Percentiles rank a stretch among this genome's conserved stretches.
Evolutionary conservation across 352 stramenopile genomes (phyloP).

Genomic region (Globisporangium polare): DNA sequence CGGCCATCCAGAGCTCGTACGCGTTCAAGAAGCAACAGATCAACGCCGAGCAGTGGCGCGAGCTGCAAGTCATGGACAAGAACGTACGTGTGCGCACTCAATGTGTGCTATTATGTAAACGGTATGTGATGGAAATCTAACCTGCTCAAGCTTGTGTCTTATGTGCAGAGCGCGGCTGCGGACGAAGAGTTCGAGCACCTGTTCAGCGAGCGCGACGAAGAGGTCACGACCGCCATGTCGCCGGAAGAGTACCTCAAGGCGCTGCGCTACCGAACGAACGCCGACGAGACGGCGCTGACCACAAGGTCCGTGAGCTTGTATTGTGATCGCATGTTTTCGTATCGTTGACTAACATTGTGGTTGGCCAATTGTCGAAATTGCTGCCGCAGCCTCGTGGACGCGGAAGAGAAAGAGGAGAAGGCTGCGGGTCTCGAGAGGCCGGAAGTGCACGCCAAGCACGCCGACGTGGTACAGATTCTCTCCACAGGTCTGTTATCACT

Average conservation of each 20-base stretch:
- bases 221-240: constrained; percentile 66
- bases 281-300: constrained; percentile 20
- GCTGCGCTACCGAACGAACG: constrained; percentile 57
- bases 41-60: constrained; percentile 72
- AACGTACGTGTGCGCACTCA: constrained; percentile 32
- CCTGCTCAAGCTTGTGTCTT: not conserved
- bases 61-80: constrained; percentile 69
- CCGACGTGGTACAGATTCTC: constrained; percentile 23
- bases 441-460: constrained; percentile 29
- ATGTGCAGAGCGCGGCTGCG: constrained; percentile 19
- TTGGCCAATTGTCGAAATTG: constrained; percentile 6
- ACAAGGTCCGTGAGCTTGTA: constrained; percentile 21
- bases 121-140: not conserved
- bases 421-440: constrained; percentile 9
- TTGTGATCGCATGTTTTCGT: not conserved
- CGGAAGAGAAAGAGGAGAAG: constrained; percentile 45
- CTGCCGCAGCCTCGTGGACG: constrained; percentile 20
- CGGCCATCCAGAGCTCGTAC: constrained; percentile 80
- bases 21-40: constrained; percentile 83
- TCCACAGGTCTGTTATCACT: constrained; percentile 14
- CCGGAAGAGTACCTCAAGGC: constrained; percentile 68
- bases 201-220: constrained; percentile 80
- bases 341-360: not conserved
- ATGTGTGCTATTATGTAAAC: not conserved
- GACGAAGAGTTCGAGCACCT: constrained; percentile 80